Percentiles rank a stretch among this genome's conserved stretches.
phyloP scores from a whole-genome alignment of 2,329 filamentous ascomycete genomes.

The Oidium heveae region DNA sequence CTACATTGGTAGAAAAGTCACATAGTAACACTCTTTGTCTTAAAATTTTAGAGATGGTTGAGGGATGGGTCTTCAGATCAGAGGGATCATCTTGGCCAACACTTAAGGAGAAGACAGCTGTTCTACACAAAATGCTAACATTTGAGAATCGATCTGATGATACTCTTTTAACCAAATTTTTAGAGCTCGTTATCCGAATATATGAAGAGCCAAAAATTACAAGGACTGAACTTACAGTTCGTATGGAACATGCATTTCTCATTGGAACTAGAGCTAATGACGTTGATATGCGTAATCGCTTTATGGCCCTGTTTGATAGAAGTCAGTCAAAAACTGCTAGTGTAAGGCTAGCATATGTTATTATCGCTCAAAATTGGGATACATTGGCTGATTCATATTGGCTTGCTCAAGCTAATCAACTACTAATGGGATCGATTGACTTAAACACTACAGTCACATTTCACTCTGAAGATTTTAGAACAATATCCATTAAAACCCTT shows the following conservation, averaged over 20 bases:
- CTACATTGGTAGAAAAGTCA: constrained; percentile 86
- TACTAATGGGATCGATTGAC: constrained; percentile 78
- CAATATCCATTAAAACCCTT: constrained; percentile 47
- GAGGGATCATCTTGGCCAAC: constrained; percentile 78
- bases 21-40: constrained; percentile 66
- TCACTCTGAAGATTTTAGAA: constrained; percentile 60
- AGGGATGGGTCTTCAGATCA: constrained; percentile 86
- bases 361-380: constrained; percentile 91
- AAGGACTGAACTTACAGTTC: constrained; percentile 79
- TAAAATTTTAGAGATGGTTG: constrained; percentile 83
- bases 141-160: constrained; percentile 71
- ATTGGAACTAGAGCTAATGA: constrained; percentile 84
- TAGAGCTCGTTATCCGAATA: constrained; percentile 88
- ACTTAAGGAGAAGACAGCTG: constrained; percentile 93
- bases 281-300: constrained; percentile 88
- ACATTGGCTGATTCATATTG: constrained; percentile 87
- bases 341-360: constrained; percentile 66
- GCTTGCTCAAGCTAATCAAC: constrained; percentile 81
- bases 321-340: constrained; percentile 83
- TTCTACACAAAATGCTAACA: constrained; percentile 95
- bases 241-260: constrained; percentile 94
- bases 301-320: constrained; percentile 88
- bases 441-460: constrained; percentile 56
- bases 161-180: constrained; percentile 72
- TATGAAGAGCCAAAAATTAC: constrained; percentile 96